phyloP scores from a whole-genome alignment of 1,284 basidiomycete species.

The Cystobasidiaceae sp. region DNA sequence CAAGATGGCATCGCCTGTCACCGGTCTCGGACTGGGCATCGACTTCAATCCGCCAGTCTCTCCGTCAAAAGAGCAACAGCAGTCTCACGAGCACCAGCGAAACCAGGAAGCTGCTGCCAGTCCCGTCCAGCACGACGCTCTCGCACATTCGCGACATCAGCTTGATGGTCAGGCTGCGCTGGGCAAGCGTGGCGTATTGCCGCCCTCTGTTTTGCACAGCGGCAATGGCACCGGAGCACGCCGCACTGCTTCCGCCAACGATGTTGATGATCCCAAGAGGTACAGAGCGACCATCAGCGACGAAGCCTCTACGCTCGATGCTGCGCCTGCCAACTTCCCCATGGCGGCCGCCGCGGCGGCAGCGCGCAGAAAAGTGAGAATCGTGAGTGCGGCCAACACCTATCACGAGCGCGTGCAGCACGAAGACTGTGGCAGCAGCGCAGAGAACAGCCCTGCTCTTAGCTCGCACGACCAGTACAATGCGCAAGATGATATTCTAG shows the following conservation, averaged over 20 bases:
- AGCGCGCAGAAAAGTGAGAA: conserved; percentile 9
- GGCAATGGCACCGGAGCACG: not conserved
- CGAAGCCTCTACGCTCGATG: not conserved
- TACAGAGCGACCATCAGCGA: not conserved
- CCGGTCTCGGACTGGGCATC: conserved; percentile 29
- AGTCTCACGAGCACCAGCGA: conserved; percentile 7
- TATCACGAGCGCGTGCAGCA: conserved; percentile 29
- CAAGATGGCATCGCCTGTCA: no score
- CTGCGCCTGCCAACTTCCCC: not conserved
- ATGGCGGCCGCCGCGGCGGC: no score
- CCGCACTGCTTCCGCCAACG: conserved; percentile 7
- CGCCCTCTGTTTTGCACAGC: not conserved
- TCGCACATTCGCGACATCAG: no score
- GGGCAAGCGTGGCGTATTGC: not conserved
- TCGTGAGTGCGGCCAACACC: conserved; percentile 22
- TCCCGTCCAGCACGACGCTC: no score
- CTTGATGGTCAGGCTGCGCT: conserved; percentile 19
- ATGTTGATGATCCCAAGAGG: not conserved
- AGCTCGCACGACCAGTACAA: not conserved
- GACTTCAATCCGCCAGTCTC: conserved; percentile 28
- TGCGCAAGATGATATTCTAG: conserved; percentile 24
- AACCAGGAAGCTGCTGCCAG: no score
- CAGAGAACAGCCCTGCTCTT: conserved; percentile 6
- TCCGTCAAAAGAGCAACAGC: conserved; percentile 2
- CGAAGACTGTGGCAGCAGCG: not conserved